Base-by-base conservation (phyloP, 2,329 filamentous ascomycete species). In the Pseudopithomyces chartarum region DNA sequence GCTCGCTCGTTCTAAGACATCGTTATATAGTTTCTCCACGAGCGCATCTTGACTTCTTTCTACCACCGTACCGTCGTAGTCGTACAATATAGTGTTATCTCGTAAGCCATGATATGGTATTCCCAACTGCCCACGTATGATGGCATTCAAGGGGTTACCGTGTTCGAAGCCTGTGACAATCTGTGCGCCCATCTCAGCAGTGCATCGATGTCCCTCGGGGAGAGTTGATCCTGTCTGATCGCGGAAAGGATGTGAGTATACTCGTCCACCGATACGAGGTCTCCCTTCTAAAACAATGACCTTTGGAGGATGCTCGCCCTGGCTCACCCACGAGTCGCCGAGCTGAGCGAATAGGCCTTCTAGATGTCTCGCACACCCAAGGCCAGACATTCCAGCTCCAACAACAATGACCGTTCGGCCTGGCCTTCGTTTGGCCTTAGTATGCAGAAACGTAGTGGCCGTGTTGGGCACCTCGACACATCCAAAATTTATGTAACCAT, bases 131-230 rank as follows among this genome's bases (percentile, higher is more conserved):
- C 91, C 93, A 63, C 95, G 88, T 55, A 99, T 88, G 57, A 99
- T 87, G 47, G 93, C 86, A 72, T 97, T 96, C 65, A 99, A 80
- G 5, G 95, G 95, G 67, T 99, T 99, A 17, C 96, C 96, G 63
- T 91, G 87, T 64, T 98, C 92, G 73, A 98, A 99, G 0, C 95
- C 95, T 33, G 96, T 97, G 59, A 99, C 92, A 58, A 99, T 98
- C 83, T 99, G 97, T 54, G 94, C 95, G 26, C 95, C 95, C 88
- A 97, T 96, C 74, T 99, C 95, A 32, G 92, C 95, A 19, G 93
- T 98, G 69, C 89, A 90, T 49, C 78, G 84, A 73, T 83, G 85
- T 76, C 81, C 71, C 63, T 81, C 67, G 71, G 81, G 77, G 71
- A 86, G 65, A 62, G 78, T 76, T 69, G 80, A 71, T 54, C 80